Evolutionary conservation across 2,329 filamentous ascomycete species (phyloP), one percentile per base, ranked within the genome.

Genomic region (Aspergillus sp.): DNA sequence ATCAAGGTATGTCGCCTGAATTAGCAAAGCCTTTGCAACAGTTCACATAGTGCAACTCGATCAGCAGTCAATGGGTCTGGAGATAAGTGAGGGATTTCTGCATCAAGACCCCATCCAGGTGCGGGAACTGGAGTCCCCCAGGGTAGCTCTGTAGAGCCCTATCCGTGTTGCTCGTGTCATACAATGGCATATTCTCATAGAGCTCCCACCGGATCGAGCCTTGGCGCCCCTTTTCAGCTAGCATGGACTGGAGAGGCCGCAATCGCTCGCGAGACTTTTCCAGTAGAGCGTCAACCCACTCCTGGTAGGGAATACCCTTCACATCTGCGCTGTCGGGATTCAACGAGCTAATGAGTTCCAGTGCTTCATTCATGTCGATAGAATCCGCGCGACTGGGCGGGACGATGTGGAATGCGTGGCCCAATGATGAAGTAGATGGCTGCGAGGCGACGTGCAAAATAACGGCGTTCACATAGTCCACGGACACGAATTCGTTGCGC

Each of bases 401-500:
- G 7, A 59, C 49, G 1, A 59, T 47, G 27, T 60, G 49, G 34
- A 51, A 60, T 0, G 56, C 49, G 9, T 53, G 53, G 5, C 57
- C 53, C 0, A 56, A 33, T 26, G 46, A 46, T 1, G 33, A n/a
- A 12, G 33, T 9, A 1, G 44, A 44, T 6, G 36, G 36, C 9
- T 9, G 19, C 0, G 54, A 46, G 5, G 60, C 48, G 7, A 61
- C 57, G 10, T 57, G 55, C 27, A 62, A 19, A 6, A 60, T 50
- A 2, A 45, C 43, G 1, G 43, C 26, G 27, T 47, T 48, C 5
- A 60, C 59, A 39, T 52, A 62, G 29, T 62, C 57, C 1, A 63
- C 55, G 0, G 60, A 49, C 1, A 61, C 57, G 32, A 58, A 59
- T 28, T 62, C 60, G 30, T 57, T 55, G 6, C 54, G 48, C 35